These are phyloP conservation scores for Pichia occidentalis DNA, from an alignment of 805 yeast species.

Conservation along the genomic window DNA sequence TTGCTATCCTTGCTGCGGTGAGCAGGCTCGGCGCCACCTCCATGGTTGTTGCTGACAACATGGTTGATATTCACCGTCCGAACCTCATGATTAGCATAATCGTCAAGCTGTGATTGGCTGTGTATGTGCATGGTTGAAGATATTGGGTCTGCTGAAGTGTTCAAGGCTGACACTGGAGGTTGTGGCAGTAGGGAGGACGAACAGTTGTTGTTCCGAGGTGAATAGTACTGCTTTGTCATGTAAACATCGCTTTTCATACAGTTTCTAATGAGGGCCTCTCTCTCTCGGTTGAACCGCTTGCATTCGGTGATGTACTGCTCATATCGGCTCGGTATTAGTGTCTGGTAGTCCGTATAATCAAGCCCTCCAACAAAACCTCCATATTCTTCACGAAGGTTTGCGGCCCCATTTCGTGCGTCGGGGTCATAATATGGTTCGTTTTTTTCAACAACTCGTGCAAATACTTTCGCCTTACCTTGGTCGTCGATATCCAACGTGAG, in stretches of 20 bases:
- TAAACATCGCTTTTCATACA: conserved; percentile 11
- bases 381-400: too few relatives aligned
- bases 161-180: too few relatives aligned
- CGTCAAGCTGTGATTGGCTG: background rate
- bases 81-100: background rate
- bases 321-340: conserved; percentile 4
- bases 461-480: conserved; percentile 8
- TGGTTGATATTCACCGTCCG: conserved; percentile 4
- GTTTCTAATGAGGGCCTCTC: conserved; percentile 3
- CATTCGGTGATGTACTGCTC: conserved; percentile 4
- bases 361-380: too few relatives aligned
- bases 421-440: background rate
- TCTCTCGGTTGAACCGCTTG: background rate
- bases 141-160: too few relatives aligned
- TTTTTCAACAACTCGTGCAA: conserved; percentile 8
- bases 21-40: conserved; percentile 2
- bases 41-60: conserved; percentile 1
- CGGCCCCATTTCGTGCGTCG: too few relatives aligned
- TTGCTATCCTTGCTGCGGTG: background rate
- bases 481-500: conserved; percentile 7
- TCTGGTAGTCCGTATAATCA: too few relatives aligned
- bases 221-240: conserved; percentile 2
- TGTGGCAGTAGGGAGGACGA: too few relatives aligned
- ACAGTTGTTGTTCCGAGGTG: background rate
- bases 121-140: too few relatives aligned